Evolutionary conservation across 768 basidiomycete genomes (phyloP), one percentile per base, ranked within the genome.

Genomic region (Neoboletus magnificus): DNA sequence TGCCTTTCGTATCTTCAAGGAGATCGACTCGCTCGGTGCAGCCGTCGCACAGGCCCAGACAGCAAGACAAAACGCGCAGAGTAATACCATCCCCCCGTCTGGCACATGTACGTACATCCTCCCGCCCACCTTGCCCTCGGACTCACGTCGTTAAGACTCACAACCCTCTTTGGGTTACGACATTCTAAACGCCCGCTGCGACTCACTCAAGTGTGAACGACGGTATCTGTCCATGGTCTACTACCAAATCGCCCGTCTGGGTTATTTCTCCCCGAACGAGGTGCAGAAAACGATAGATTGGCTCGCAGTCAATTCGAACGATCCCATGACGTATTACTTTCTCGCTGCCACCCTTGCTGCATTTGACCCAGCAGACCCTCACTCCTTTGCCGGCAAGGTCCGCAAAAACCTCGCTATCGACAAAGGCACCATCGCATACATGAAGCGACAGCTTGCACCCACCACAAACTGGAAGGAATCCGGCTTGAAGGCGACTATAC

Each of bases 141-240:
- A 10, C 54, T 59, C n/a, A 68, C 18, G 18, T 25, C 48, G 16
- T 29, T 55, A 54, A 83, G 82, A 76, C 41, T 57, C 62, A 23
- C 71, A 69, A 49, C 75, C 80, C 5, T 70, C 75, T 3, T 72
- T 93, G 42, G 88, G 89, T 9, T 79, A 77, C 44, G 86, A 89
- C 56, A 77, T 91, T 56, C 75, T 88, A 1, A 81, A 77, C 46
- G 82, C 86, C 37, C 83, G 89, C 30, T 81, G 82, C 61, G 84
- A 89, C 35, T 89, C 87, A 0, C 76, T 94, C 48, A 83, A 81
- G 64, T 85, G 85, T 50, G 90, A 93, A 64, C 79, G 91, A 58
- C 80, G 87, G 12, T 76, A 78, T 47, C 79, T 93, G 5, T 83
- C 84, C 20, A 77, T 78, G n/a, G 76, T 82, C 15, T 77, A 91